Percentiles rank a stretch among this genome's conserved stretches.
Conservation (phyloP, 768 basidiomycete species). For the Calocybe gangraenosa region DNA sequence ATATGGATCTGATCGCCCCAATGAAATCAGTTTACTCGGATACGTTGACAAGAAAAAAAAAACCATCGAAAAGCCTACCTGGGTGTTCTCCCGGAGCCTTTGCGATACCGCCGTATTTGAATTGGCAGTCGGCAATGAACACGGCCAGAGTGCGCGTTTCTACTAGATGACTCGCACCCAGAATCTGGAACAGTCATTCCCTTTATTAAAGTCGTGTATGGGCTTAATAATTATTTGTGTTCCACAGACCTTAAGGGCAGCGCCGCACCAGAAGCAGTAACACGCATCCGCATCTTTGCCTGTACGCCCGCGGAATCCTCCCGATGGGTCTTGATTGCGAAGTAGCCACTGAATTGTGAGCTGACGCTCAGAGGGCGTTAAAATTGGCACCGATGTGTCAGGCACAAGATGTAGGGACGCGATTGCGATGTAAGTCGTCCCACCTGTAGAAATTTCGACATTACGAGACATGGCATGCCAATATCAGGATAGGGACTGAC, state of each 20-base stretch:
- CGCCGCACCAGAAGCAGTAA: slow-evolving; percentile 96
- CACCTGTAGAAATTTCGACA: slow-evolving; percentile 57
- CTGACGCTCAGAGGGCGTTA: slow-evolving; percentile 38
- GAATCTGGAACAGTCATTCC: slow-evolving; percentile 46
- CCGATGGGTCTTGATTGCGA: slow-evolving; percentile 62
- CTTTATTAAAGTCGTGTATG: neutral
- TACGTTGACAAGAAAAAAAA: slow-evolving; percentile 5
- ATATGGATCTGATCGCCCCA: slow-evolving; percentile 97
- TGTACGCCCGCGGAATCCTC: slow-evolving; percentile 87
- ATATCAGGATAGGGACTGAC: too few relatives aligned
- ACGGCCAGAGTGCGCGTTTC: slow-evolving; percentile 48
- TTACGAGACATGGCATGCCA: neutral
- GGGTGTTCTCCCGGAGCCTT: slow-evolving; percentile 79
- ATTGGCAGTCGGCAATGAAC: slow-evolving; percentile 79
- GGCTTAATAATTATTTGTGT: too few relatives aligned
- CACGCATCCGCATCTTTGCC: slow-evolving; percentile 89
- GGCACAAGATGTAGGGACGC: slow-evolving; percentile 64
- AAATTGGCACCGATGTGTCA: slow-evolving; percentile 16
- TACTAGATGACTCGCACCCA: slow-evolving; percentile 57
- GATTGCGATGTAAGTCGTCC: slow-evolving; percentile 89
- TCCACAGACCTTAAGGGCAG: slow-evolving; percentile 64
- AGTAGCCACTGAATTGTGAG: slow-evolving; percentile 74
- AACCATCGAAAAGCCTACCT: slow-evolving; percentile 39
- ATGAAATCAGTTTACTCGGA: neutral
- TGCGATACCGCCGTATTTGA: slow-evolving; percentile 83